Evolutionary conservation across 2,329 filamentous ascomycete species (phyloP), one percentile per base, ranked within the genome.

Genomic region (Aspergillus niger): DNA sequence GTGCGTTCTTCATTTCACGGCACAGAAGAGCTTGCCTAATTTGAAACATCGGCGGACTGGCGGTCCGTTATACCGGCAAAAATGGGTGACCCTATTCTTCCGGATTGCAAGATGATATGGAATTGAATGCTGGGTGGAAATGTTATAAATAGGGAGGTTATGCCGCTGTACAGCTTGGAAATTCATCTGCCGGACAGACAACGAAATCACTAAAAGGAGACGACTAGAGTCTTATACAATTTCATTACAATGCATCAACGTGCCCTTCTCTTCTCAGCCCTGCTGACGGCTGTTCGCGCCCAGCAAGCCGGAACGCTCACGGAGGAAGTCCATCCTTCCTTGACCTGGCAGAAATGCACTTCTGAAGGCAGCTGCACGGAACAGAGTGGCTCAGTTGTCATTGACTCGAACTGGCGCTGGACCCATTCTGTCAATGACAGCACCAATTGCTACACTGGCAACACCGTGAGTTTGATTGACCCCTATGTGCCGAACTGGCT

Each of bases 361-460:
- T 69, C 74, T 22, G 77, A 74, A 58, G 82, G 83, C 55, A 76
- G 75, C 32, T 88, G 85, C 77, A 80, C 75, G 26, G 85, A 72
- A 2, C 82, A 83, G 65, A 67, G 70, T 43, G 83, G 81, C 44
- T 81, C 80, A 38, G 78, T 88, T 54, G 83, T 83, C 56, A 74
- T 88, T 66, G 84, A 86, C 67, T 67, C 81, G 63, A 85, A 85
- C 75, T 86, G 83, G 83, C 79, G 83, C 53, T 86, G 84, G 84
- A 70, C 84, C 49, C 82, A 86, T 71, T 72, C 74, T 41, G 77
- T 73, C 44, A 63, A 70, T 2, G 77, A 77, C 50, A 81, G 77
- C 63, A 81, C 76, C 66, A 86, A 86, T 76, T 86, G 83, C 77
- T 86, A 85, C 73, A 79, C 74, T 10, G 83, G 82, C 30, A 85